A percentile compares a stretch with the other conserved stretches of the same genome.
phyloP scores from a whole-genome alignment of 495 filamentous ascomycete genomes.

The Aspergillus indologenus region DNA sequence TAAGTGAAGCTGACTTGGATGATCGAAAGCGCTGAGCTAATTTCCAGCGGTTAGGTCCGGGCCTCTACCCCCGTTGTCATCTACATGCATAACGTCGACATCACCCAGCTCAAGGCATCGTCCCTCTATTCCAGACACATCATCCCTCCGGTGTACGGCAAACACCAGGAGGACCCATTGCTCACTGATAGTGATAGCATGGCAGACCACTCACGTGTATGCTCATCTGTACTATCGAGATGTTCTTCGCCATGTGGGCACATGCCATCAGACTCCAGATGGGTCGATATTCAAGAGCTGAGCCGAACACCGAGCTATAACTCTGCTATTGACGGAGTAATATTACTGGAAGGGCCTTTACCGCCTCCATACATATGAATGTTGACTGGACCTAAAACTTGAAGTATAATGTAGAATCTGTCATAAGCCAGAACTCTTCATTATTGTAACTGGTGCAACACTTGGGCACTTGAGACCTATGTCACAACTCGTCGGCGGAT shows the following conservation, averaged over 20 bases:
- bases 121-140: neutral
- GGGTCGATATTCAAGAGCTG: neutral
- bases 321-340: neutral
- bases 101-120: neutral
- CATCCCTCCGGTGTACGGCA: neutral
- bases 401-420: too few species aligned
- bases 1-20: neutral
- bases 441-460: too few species aligned
- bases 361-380: neutral
- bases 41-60: neutral
- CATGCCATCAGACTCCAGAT: neutral
- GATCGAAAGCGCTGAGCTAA: neutral
- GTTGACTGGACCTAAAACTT: too few species aligned
- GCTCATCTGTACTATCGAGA: too few species aligned
- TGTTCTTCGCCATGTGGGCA: neutral
- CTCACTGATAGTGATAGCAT: neutral
- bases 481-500: too few species aligned
- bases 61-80: neutral
- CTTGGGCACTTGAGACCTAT: too few species aligned
- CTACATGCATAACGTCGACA: neutral
- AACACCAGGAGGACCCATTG: neutral
- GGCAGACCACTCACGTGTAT: too few species aligned
- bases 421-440: too few species aligned
- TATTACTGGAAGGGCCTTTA: neutral
- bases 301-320: neutral